Percentiles rank a stretch among this genome's conserved stretches.
These are phyloP conservation scores for Nicotiana attenuata DNA, from an alignment of 257 asterid species.

Conservation along the genomic window DNA sequence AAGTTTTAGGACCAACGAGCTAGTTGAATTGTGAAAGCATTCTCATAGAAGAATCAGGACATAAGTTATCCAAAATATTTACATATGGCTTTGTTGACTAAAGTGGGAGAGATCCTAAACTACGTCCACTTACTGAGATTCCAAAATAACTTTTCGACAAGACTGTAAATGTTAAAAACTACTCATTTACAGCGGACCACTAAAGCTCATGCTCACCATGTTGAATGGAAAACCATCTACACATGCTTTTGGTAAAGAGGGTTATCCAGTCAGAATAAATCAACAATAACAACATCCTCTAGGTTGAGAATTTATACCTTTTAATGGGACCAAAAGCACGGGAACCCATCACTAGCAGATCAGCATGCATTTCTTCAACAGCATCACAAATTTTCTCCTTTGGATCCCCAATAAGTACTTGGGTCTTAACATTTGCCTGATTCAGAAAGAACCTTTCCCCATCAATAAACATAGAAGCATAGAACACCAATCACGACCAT, in stretches of 20 bases:
- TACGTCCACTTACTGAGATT: neutral
- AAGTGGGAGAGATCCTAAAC: neutral
- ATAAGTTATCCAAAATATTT: neutral
- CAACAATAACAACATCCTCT: neutral
- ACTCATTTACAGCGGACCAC: neutral
- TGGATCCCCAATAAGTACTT: conserved; percentile 43
- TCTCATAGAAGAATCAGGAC: neutral
- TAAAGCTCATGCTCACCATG: neutral
- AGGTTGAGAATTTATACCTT: conserved; percentile 24
- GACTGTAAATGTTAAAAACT: neutral
- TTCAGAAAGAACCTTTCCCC: neutral
- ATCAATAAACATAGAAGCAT: neutral
- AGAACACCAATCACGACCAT: neutral
- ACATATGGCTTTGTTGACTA: neutral
- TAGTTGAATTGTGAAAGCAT: neutral
- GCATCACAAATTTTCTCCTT: conserved; percentile 49
- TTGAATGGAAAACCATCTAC: neutral
- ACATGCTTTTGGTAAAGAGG: neutral
- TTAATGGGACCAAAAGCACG: conserved; percentile 47
- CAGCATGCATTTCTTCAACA: conserved; percentile 41
- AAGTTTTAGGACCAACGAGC: neutral
- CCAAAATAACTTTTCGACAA: neutral
- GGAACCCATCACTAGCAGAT: conserved; percentile 41
- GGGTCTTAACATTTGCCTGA: conserved; percentile 31
- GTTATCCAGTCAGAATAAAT: neutral